These are phyloP conservation scores for Elsinoe ampelina DNA, from an alignment of 2,329 filamentous ascomycete species.

Conservation along the genomic window DNA sequence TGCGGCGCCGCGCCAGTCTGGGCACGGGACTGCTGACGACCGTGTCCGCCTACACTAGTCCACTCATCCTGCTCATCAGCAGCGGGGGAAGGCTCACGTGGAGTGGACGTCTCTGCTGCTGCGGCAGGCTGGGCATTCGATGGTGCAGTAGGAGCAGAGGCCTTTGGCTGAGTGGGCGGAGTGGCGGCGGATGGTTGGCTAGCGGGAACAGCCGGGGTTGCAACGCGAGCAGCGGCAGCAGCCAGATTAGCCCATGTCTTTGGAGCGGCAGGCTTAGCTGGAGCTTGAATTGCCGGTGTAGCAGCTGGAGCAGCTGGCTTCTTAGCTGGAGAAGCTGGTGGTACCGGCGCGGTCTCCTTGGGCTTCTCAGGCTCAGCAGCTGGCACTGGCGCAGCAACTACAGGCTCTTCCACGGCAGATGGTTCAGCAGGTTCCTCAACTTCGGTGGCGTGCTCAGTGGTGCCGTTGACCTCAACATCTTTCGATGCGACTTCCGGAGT, in stretches of 20 bases:
- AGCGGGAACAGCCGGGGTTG: constrained; percentile 32
- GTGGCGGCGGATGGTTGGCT: constrained; percentile 20
- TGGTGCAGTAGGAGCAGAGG: constrained; percentile 23
- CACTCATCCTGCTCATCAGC: constrained; percentile 58
- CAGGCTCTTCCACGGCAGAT: constrained; percentile 26
- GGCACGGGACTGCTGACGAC: constrained; percentile 71
- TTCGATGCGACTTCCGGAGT: constrained; percentile 23
- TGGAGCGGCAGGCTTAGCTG: constrained; percentile 47
- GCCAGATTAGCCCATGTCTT: constrained; percentile 67
- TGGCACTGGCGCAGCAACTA: constrained; percentile 25
- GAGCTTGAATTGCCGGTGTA: constrained; percentile 34
- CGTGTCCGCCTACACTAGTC: constrained; percentile 76
- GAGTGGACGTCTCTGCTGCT: constrained; percentile 27
- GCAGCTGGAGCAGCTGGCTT: constrained; percentile 43
- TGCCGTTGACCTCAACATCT: constrained; percentile 29
- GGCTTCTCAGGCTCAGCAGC: constrained; percentile 45
- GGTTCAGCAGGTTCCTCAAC: constrained; percentile 31
- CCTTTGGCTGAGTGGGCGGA: constrained; percentile 25
- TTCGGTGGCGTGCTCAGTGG: constrained; percentile 26
- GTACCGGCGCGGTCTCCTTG: constrained; percentile 51
- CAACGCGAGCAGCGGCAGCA: constrained; percentile 40
- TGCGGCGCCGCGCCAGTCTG: constrained; percentile 58
- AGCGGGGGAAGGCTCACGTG: constrained; percentile 29
- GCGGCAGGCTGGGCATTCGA: constrained; percentile 21
- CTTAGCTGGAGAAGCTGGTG: constrained; percentile 34